These are phyloP conservation scores for Suhomyces faveliae DNA, from an alignment of 805 yeast genomes.

Conservation along the genomic window DNA sequence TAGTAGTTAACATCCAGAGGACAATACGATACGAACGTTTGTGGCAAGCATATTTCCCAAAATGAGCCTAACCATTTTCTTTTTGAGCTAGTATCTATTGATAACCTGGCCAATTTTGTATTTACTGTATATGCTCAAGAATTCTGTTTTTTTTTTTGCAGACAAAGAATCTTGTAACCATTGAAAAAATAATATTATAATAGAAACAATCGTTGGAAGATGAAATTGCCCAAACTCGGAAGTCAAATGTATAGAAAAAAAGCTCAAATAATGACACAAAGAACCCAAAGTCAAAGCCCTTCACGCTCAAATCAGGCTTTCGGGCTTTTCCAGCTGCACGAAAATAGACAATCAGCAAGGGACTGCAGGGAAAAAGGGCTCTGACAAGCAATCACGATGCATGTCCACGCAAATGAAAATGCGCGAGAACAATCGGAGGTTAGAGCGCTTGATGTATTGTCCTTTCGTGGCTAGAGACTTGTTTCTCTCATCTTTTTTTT, in stretches of 20 bases:
- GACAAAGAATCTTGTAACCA: neutral
- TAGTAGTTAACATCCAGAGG: neutral
- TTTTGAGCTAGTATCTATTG: neutral
- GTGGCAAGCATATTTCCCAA: constrained; percentile 3
- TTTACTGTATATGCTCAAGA: neutral
- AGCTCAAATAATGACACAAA: neutral
- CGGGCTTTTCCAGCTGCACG: neutral
- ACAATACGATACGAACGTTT: constrained; percentile 3
- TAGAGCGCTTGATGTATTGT: neutral
- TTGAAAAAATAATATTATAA: neutral
- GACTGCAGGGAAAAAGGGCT: neutral
- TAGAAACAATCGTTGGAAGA: neutral
- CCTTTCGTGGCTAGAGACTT: neutral
- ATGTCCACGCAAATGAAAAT: neutral
- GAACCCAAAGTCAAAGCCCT: neutral
- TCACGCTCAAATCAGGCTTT: neutral
- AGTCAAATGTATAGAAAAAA: neutral
- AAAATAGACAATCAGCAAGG: neutral
- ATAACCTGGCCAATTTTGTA: neutral
- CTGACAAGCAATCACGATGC: neutral
- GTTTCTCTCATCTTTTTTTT: neutral
- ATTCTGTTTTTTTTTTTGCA: constrained; percentile 1
- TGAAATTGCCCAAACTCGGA: constrained; percentile 4
- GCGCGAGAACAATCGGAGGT: neutral
- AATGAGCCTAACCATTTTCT: neutral